These are phyloP conservation scores for Verticillium nonalfalfae DNA, from an alignment of 2,329 filamentous ascomycete genomes.

Conservation along the genomic window DNA sequence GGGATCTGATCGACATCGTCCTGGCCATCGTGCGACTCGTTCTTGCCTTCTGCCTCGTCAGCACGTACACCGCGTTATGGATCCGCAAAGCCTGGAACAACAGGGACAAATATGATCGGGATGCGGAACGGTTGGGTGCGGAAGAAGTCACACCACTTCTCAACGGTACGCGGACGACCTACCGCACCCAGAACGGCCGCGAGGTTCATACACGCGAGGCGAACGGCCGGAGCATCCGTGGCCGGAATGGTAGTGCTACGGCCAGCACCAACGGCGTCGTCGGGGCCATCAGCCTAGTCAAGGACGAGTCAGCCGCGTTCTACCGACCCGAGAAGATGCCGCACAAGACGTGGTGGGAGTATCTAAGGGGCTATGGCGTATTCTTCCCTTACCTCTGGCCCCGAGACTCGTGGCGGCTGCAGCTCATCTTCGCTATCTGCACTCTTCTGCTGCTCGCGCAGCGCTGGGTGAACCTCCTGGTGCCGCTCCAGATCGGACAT, in stretches of 20 bases:
- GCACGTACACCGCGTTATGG: conserved; percentile 36
- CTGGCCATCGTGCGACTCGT: conserved; percentile 64
- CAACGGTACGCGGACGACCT: conserved; percentile 28
- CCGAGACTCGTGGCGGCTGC: conserved; percentile 65
- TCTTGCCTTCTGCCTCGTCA: conserved; percentile 54
- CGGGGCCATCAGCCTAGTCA: conserved; percentile 27
- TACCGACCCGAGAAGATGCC: conserved; percentile 83
- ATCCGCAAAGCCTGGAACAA: conserved; percentile 32
- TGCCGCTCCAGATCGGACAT: conserved; percentile 72
- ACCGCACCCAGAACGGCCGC: conserved; percentile 27
- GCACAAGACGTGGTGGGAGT: conserved; percentile 92
- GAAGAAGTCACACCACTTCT: conserved; percentile 62
- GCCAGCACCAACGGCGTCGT: conserved; percentile 26
- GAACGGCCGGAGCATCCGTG: conserved; percentile 9
- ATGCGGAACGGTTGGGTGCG: conserved; percentile 12
- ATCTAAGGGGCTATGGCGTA: conserved; percentile 82
- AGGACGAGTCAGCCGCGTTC: conserved; percentile 69
- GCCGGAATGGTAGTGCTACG: conserved; percentile 16
- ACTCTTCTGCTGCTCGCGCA: conserved; percentile 75
- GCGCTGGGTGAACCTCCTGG: conserved; percentile 77
- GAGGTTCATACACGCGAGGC: conserved; percentile 12
- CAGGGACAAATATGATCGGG: conserved; percentile 30
- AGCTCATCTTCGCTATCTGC: conserved; percentile 75
- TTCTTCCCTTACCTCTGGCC: conserved; percentile 99
- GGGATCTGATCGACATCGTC: conserved; percentile 60